These are phyloP conservation scores for Huntiella abstrusa DNA, from an alignment of 2,329 filamentous ascomycete genomes.

Conservation along the genomic window DNA sequence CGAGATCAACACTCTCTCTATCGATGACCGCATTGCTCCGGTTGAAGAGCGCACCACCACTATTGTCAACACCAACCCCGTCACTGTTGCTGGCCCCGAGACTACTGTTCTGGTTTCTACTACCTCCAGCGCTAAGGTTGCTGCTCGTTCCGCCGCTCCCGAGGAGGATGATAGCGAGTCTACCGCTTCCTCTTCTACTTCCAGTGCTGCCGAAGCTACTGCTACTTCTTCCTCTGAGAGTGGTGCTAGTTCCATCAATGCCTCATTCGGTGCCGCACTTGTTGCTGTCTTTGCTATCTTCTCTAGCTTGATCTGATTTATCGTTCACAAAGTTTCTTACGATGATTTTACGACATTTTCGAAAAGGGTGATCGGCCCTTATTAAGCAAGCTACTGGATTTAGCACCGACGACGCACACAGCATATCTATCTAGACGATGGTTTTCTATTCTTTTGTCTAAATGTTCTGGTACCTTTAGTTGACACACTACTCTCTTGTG, in stretches of 20 bases:
- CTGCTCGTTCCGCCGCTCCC: not conserved
- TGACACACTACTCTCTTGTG: not conserved
- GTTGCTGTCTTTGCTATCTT: not conserved
- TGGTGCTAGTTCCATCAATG: not conserved
- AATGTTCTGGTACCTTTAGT: not conserved
- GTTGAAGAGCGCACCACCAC: not conserved
- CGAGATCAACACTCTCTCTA: conserved; percentile 8
- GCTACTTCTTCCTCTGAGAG: not conserved
- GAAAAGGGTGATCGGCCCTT: not conserved
- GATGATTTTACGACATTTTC: not conserved
- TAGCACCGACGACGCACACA: not conserved
- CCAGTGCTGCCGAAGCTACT: not conserved
- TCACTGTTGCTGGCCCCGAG: not conserved
- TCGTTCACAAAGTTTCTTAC: not conserved
- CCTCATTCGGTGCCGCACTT: not conserved
- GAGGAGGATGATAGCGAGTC: not conserved
- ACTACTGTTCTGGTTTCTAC: not conserved
- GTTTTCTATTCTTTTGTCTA: not conserved
- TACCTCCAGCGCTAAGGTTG: not conserved
- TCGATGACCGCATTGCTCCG: not conserved
- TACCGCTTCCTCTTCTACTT: not conserved
- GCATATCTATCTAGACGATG: not conserved
- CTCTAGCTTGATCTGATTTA: not conserved
- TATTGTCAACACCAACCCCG: not conserved
- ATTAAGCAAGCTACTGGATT: not conserved